A percentile compares a stretch with the other conserved stretches of the same genome.
phyloP scores from a whole-genome alignment of 345 rosid genomes.

The Dimocarpus longan region DNA sequence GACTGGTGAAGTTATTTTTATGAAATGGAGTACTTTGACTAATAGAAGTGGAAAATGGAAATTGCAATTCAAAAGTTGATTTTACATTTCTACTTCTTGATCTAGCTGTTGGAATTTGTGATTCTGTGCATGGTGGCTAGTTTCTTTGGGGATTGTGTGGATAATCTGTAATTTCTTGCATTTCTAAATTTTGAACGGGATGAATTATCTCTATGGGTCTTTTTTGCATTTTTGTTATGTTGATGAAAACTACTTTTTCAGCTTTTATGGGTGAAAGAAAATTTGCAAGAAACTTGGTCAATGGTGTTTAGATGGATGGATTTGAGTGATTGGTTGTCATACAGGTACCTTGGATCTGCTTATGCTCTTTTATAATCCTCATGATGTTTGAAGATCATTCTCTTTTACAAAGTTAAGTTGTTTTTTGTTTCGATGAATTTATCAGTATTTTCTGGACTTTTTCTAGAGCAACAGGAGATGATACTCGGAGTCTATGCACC shows the following conservation, averaged over 20 bases:
- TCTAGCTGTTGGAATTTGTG: background rate
- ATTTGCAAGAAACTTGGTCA: constrained; percentile 91
- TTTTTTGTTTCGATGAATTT: constrained; percentile 2
- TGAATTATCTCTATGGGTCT: background rate
- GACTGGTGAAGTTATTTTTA: background rate
- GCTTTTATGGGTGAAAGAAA: constrained; percentile 99
- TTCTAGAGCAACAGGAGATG: constrained; percentile 92
- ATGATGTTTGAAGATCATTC: constrained; percentile 7
- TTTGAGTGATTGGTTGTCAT: constrained; percentile 98
- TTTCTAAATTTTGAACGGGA: background rate
- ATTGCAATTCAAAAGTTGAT: background rate
- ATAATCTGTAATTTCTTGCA: background rate
- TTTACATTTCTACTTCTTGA: background rate
- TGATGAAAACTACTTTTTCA: constrained; percentile 36
- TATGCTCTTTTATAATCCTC: constrained; percentile 9
- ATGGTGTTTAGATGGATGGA: constrained; percentile 98
- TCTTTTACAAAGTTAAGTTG: constrained; percentile 7
- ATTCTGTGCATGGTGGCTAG: background rate
- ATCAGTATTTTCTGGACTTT: constrained; percentile 7
- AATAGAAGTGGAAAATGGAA: background rate
- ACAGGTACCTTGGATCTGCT: constrained; percentile 48
- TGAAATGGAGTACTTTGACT: background rate
- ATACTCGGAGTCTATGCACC: constrained; percentile 94
- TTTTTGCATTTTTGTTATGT: constrained; percentile 8
- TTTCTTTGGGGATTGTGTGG: background rate